Evolutionary conservation across 495 filamentous ascomycete species (phyloP), one percentile per base, ranked within the genome.

Genomic region (Mytilinidion resinicola): DNA sequence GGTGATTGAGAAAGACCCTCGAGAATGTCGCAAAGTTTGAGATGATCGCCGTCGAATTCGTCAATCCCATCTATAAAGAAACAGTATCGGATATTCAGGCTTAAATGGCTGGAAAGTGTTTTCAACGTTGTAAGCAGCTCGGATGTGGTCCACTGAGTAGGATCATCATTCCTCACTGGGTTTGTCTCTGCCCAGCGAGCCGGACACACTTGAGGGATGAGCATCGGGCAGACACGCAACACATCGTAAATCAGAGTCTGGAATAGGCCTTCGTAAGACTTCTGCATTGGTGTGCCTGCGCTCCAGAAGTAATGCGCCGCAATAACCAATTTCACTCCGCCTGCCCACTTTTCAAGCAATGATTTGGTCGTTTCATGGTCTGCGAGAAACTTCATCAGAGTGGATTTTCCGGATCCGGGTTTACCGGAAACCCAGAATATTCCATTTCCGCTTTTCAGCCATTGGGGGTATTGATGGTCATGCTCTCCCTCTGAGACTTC

Each of bases 251-350:
- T 59, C 0, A 81, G 60, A 1, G 71, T 60, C 11, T 67, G 67
- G 0, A 78, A 61, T 9, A 81, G 59, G 1, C 77, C 78, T 20
- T 68, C 57, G 11, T 72, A 65, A 7, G 73, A 76, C 57, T 71
- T 74, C 49, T 77, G 73, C 21, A 74, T 47, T 3, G 41, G 30
- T 1, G 43, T 67, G 0, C 76, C 76, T 1, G 70, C 41, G 37
- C 56, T 69, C 73, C 75, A 80, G 61, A 79, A 80, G 58, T 72
- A 80, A 59, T 76, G 77, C 21, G 50, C 60, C 0, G 72, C 70
- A 34, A 70, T 54, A 1, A 64, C 51, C 3, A 61, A 2, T 3
- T 3, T 50, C 14, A 1, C 2, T 4, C 3, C 4, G 12, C 21
- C n/a, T 3, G 47, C 47, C 47, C 47, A 50, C 8, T 1, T 21